Evolutionary conservation across 2,329 filamentous ascomycete genomes (phyloP).

Genomic region (Zalaria obscura): DNA sequence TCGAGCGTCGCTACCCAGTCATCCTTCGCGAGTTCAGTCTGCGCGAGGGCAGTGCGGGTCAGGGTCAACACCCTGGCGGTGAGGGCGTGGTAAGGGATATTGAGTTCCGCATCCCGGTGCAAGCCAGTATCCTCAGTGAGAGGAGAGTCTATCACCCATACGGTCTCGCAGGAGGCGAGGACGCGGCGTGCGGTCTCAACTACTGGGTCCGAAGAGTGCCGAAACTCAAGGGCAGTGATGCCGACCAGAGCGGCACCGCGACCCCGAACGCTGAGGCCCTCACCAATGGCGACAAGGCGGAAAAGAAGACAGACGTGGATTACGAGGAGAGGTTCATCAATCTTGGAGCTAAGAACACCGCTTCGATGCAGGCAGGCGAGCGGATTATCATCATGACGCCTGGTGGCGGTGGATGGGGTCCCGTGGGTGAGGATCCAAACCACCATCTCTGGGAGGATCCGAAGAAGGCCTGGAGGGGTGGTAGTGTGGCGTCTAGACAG

Average conservation of each 20-base stretch:
- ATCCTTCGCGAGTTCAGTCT: constrained; percentile 57
- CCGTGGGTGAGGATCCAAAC: constrained; percentile 36
- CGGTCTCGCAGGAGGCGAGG: constrained; percentile 68
- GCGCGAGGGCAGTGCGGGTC: constrained; percentile 46
- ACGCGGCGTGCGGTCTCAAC: constrained; percentile 68
- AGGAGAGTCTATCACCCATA: constrained; percentile 65
- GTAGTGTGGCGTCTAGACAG: constrained; percentile 42
- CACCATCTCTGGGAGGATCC: constrained; percentile 37
- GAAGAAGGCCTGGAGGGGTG: constrained; percentile 43
- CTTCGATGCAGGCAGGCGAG: constrained; percentile 61
- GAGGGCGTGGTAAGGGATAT: constrained; percentile 68
- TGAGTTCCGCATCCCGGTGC: constrained; percentile 64
- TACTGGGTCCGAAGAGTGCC: constrained; percentile 66
- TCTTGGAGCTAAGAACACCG: constrained; percentile 66
- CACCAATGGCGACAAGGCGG: constrained; percentile 8
- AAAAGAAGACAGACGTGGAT: constrained; percentile 47
- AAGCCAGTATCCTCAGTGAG: constrained; percentile 68
- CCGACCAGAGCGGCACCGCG: constrained; percentile 6
- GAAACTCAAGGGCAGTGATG: constrained; percentile 17
- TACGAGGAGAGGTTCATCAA: constrained; percentile 46
- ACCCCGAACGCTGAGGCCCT: not conserved
- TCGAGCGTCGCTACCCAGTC: constrained; percentile 65
- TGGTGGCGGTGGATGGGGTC: constrained; percentile 66
- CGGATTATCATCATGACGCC: constrained; percentile 66
- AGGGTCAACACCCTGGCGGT: constrained; percentile 54